Percentiles rank a stretch among this genome's conserved stretches.
Conservation (phyloP, 768 basidiomycete genomes). For the Mycena polygramma region DNA sequence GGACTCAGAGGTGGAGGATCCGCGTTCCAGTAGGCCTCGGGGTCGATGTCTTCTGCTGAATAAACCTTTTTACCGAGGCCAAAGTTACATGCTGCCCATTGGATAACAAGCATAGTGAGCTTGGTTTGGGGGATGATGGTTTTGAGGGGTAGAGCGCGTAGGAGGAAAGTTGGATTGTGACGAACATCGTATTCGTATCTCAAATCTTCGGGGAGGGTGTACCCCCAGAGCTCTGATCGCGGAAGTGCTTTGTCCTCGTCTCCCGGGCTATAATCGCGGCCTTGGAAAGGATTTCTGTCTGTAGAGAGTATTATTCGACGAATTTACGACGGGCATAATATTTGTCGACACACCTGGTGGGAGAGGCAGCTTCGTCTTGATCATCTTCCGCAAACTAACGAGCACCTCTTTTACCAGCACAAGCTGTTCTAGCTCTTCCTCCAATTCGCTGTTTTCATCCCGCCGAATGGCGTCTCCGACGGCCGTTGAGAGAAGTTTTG, state of each 20-base stretch:
- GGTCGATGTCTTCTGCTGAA: slow-evolving; percentile 36
- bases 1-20: slow-evolving; percentile 37
- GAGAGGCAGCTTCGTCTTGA: slow-evolving; percentile 38
- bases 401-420: slow-evolving; percentile 32
- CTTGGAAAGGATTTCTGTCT: slow-evolving; percentile 41
- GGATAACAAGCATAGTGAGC: slow-evolving; percentile 38
- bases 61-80: slow-evolving; percentile 41
- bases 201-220: slow-evolving; percentile 29
- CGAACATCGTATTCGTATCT: slow-evolving; percentile 40
- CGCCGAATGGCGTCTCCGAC: slow-evolving; percentile 34
- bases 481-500: slow-evolving; percentile 37
- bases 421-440: slow-evolving; percentile 23
- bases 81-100: slow-evolving; percentile 40
- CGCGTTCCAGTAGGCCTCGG: slow-evolving; percentile 38
- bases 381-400: slow-evolving; percentile 37
- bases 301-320: background rate
- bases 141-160: slow-evolving; percentile 20
- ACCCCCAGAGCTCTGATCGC: slow-evolving; percentile 39
- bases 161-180: slow-evolving; percentile 35
- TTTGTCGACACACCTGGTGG: background rate
- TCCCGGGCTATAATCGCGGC: slow-evolving; percentile 32
- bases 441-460: slow-evolving; percentile 13
- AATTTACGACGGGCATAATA: background rate
- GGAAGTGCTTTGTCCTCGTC: slow-evolving; percentile 40
- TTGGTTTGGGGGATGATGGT: slow-evolving; percentile 42